Percentiles rank a stretch among this genome's conserved stretches.
Conservation (phyloP, 2,329 filamentous ascomycete genomes). For the Colletotrichum noveboracense region DNA sequence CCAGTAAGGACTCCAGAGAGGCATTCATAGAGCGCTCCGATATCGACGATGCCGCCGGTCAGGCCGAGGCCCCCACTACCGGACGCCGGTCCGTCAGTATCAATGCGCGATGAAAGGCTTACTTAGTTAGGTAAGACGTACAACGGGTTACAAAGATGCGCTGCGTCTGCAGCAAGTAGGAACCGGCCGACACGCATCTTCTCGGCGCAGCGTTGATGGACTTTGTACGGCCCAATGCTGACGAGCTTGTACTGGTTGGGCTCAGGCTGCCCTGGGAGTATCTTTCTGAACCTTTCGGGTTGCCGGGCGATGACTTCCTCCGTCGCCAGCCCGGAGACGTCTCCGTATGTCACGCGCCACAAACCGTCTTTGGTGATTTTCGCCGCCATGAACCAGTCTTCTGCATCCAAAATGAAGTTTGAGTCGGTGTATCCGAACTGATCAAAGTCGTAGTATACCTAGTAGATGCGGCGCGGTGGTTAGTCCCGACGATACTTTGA, state of each 20-base stretch:
- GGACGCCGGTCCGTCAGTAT: neutral
- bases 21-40: conserved; percentile 65
- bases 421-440: conserved; percentile 56
- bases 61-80: conserved; percentile 61
- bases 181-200: conserved; percentile 61
- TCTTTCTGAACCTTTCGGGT: conserved; percentile 57
- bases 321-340: conserved; percentile 53
- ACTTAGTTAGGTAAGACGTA: neutral
- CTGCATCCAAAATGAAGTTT: conserved; percentile 66
- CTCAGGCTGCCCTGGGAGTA: conserved; percentile 64
- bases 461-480: neutral
- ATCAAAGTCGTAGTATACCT: conserved; percentile 61
- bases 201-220: conserved; percentile 64
- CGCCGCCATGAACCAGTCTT: conserved; percentile 65
- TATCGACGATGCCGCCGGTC: conserved; percentile 67
- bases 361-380: conserved; percentile 62
- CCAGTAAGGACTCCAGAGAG: conserved; percentile 49
- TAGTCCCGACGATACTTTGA: neutral
- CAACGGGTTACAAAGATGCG: conserved; percentile 59
- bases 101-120: neutral
- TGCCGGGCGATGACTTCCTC: conserved; percentile 60
- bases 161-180: conserved; percentile 64
- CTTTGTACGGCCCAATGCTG: conserved; percentile 63
- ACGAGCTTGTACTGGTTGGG: conserved; percentile 61
- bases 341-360: conserved; percentile 69